A percentile compares a stretch with the other conserved stretches of the same genome.
These are phyloP conservation scores for Ceratocystiopsis minuta DNA, from an alignment of 2,329 filamentous ascomycete species.

Conservation along the genomic window DNA sequence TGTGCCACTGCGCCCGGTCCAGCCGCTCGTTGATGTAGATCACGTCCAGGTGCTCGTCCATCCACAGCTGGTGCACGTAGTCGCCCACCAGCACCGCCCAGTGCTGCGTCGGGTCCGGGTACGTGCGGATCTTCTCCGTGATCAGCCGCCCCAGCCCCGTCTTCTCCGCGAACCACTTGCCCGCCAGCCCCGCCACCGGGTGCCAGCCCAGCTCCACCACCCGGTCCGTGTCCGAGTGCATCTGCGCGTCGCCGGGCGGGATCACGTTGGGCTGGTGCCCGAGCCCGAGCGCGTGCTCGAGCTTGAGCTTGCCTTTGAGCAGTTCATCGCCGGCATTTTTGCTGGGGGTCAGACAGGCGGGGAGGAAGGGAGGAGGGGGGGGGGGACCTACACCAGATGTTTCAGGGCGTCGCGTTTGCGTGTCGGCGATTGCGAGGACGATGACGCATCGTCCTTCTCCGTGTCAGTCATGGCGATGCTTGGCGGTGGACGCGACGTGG, in stretches of 20 bases:
- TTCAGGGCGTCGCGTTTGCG: too few species aligned
- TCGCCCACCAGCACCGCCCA: constrained; percentile 40
- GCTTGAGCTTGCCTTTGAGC: constrained; percentile 20
- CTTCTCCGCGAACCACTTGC: constrained; percentile 40
- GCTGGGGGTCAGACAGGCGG: too few species aligned
- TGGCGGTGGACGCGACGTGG: too few species aligned
- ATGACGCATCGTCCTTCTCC: too few species aligned
- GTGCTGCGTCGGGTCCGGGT: constrained; percentile 41
- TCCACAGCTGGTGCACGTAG: constrained; percentile 40
- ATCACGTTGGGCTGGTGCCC: constrained; percentile 26
- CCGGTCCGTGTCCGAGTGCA: constrained; percentile 18
- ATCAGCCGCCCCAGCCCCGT: constrained; percentile 37
- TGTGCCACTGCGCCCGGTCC: constrained; percentile 29
- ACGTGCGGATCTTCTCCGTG: constrained; percentile 33
- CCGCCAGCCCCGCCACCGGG: constrained; percentile 35
- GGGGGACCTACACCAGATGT: too few species aligned
- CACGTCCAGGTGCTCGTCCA: constrained; percentile 38
- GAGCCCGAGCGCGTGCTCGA: constrained; percentile 26
- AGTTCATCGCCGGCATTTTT: constrained; percentile 11
- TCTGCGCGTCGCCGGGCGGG: constrained; percentile 20
- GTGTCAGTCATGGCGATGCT: too few species aligned
- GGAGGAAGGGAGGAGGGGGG: too few species aligned
- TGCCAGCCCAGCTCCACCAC: constrained; percentile 38
- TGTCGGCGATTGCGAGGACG: too few species aligned
- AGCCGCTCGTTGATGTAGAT: constrained; percentile 36